A percentile compares a stretch with the other conserved stretches of the same genome.
phyloP scores from a whole-genome alignment of 441 rosid species.

The Populus hybrid region DNA sequence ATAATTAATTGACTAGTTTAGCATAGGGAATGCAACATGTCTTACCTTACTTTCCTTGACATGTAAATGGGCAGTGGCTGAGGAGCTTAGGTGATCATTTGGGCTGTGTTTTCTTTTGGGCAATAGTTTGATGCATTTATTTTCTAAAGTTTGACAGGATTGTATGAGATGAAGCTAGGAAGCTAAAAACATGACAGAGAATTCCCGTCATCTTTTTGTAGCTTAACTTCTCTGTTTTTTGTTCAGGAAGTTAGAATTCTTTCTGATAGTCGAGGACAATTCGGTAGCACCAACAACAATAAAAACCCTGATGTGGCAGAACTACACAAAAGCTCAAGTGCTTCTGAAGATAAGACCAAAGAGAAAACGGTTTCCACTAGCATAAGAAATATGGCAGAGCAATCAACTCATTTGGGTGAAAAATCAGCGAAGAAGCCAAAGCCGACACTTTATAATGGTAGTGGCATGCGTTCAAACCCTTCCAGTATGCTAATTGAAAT shows the following conservation, averaged over 20 bases:
- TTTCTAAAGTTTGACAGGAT: slow-evolving; percentile 5
- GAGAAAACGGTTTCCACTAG: slow-evolving; percentile 22
- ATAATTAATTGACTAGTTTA: background rate
- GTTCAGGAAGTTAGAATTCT: slow-evolving; percentile 38
- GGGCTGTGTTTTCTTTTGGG: background rate
- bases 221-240: slow-evolving; percentile 14
- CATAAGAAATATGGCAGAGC: slow-evolving; percentile 20
- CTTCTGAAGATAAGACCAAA: slow-evolving; percentile 21
- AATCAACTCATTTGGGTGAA: slow-evolving; percentile 24
- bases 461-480: slow-evolving; percentile 12
- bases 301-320: slow-evolving; percentile 11
- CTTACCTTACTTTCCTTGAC: background rate
- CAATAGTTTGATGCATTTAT: background rate
- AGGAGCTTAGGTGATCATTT: background rate
- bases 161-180: background rate
- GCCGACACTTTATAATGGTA: slow-evolving; percentile 19
- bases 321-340: slow-evolving; percentile 22
- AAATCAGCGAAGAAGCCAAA: slow-evolving; percentile 32
- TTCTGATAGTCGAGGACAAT: slow-evolving; percentile 26
- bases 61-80: background rate
- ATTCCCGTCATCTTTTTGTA: slow-evolving; percentile 3
- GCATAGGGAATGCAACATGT: background rate
- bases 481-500: slow-evolving; percentile 16
- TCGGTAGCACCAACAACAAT: slow-evolving; percentile 9
- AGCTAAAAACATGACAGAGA: background rate